Conservation (phyloP, 139 green algal genomes). For the Tetraselmis chui region DNA sequence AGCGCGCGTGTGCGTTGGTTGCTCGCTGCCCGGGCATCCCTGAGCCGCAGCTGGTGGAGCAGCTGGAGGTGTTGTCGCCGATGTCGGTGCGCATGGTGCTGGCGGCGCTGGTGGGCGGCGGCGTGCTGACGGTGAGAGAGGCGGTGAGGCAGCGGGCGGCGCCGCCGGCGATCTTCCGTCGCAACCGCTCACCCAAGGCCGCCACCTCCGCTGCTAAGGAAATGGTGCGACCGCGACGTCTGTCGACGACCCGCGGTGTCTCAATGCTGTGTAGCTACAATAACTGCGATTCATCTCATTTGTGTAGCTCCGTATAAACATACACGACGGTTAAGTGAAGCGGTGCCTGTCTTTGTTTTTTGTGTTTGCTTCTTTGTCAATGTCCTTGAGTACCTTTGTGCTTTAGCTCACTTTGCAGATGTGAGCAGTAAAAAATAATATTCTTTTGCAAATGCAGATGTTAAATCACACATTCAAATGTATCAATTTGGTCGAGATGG, state of each 20-base stretch:
- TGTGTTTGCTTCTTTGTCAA: too few relatives aligned
- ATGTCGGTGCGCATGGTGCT: neutral
- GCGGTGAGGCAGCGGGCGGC: neutral
- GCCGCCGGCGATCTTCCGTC: neutral
- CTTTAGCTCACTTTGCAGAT: too few relatives aligned
- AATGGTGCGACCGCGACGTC: too few relatives aligned
- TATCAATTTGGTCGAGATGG: too few relatives aligned
- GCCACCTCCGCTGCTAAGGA: neutral
- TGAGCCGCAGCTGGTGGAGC: neutral
- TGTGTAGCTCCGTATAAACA: neutral
- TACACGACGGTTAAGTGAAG: too few relatives aligned
- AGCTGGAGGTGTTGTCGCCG: neutral
- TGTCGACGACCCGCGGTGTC: too few relatives aligned
- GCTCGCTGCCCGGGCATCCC: neutral
- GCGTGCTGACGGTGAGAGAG: neutral
- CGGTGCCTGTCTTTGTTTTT: neutral
- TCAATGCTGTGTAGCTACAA: neutral
- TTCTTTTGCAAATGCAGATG: too few relatives aligned
- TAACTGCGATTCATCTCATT: neutral
- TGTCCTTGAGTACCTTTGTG: too few relatives aligned
- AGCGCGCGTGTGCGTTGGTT: neutral
- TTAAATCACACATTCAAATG: too few relatives aligned
- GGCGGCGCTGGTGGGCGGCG: neutral
- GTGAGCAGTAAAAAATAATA: too few relatives aligned
- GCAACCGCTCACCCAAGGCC: neutral